Base-by-base conservation (phyloP, 2,329 filamentous ascomycete genomes). In the Trichoderma atroviride region DNA sequence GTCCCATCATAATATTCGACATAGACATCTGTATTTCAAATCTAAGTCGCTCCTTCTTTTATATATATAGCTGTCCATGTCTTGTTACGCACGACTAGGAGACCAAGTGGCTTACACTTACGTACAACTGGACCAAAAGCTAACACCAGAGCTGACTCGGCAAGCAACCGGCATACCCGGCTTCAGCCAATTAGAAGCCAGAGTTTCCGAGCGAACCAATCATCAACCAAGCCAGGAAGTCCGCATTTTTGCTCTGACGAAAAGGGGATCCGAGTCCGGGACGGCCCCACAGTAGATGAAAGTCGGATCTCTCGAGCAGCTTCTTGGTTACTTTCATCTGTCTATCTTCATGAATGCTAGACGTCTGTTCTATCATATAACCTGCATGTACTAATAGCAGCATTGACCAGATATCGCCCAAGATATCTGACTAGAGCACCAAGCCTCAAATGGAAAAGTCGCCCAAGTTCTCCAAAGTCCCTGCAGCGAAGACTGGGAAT, bases 131-230 rank as follows among this genome's bases (percentile, higher is more conserved):
- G 24, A 6, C 14, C 40, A 43, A 9, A 6, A 9, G 14, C 22
- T 31, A 10, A 24, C 52, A 55, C 22, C 13, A 19, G 37, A 24
- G 27, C 47, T 22, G 27, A 66, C 27, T 22, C 27, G 37, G 35
- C 19, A 47, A 35, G 40, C 6, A 37, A 37, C 35, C 35, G 35
- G 40, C 27, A 29, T 16, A 3, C n/a, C 37, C 40, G 9, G 11
- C 27, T n/a, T 40, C 27, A 40, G 7, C 64, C 64, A 67, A 59
- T 67, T 11, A 35, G 24, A 27, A 29, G 31, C 10, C 29, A 35
- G 13, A 22, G 2, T 52, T 67, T 67, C 29, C 64, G 55, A 67
- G 64, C 64, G 43, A 52, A 6, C 64, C 64, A 67, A 67, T 67
- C 0, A 52, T 67, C 40, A 24, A 24, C 29, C 29, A 22, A n/a